Evolutionary conservation across 495 filamentous ascomycete genomes (phyloP).

Genomic region (Xylaria scruposa): DNA sequence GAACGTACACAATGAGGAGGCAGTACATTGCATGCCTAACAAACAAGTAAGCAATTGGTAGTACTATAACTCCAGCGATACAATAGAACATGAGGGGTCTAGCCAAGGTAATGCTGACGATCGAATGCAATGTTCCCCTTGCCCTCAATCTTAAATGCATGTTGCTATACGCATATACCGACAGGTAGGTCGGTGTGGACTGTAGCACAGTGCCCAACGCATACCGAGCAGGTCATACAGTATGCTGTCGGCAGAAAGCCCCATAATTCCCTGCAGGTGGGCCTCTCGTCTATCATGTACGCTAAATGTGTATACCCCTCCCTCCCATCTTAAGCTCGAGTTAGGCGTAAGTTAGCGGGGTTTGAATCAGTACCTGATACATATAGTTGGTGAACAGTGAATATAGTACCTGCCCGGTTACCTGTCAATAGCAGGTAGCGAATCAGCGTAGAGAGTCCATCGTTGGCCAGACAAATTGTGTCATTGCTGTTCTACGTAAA

Average conservation of each 20-base stretch:
- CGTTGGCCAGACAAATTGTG: constrained; percentile 41
- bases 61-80: neutral
- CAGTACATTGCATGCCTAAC: neutral
- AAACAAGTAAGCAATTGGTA: neutral
- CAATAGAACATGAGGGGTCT: neutral
- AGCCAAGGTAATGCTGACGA: neutral
- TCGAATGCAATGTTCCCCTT: neutral
- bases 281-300: too few species aligned
- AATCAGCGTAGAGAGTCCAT: neutral
- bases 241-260: neutral
- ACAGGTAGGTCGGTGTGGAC: neutral
- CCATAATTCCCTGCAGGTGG: neutral
- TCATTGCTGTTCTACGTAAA: constrained; percentile 28
- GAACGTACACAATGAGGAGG: neutral
- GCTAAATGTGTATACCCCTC: neutral
- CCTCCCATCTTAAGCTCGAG: neutral
- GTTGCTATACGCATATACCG: neutral
- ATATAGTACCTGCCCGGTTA: too few species aligned
- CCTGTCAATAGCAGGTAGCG: neutral
- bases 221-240: neutral
- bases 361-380: neutral
- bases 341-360: neutral
- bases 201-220: neutral
- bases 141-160: neutral
- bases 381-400: neutral